Percentiles rank a stretch among this genome's conserved stretches.
phyloP scores from a whole-genome alignment of 1,284 basidiomycete genomes.

The Wolfiporia cocos region DNA sequence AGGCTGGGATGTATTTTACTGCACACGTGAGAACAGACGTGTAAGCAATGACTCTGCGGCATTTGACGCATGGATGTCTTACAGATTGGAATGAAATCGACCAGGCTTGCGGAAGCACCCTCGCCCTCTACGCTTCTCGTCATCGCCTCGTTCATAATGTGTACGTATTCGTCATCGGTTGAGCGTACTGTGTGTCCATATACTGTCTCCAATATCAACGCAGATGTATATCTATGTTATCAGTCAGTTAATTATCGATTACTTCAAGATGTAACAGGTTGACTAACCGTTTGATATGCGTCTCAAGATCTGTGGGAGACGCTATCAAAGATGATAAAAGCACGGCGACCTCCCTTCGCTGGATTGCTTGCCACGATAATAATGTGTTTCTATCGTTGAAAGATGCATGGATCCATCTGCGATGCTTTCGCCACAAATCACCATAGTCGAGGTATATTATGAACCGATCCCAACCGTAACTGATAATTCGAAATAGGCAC shows the following conservation, averaged over 20 bases:
- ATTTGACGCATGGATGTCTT: conserved; percentile 9
- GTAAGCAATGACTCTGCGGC: neutral
- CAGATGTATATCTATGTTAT: conserved; percentile 16
- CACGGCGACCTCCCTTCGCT: neutral
- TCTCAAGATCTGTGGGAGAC: neutral
- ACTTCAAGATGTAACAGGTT: conserved; percentile 15
- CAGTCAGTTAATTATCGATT: conserved; percentile 18
- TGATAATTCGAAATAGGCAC: neutral
- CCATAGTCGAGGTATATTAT: conserved; percentile 15
- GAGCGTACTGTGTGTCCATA: conserved; percentile 24
- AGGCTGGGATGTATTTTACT: conserved; percentile 44
- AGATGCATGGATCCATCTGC: conserved; percentile 23
- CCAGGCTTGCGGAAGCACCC: conserved; percentile 42
- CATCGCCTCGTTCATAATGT: conserved; percentile 39
- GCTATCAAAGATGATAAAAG: neutral
- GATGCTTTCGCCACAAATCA: conserved; percentile 19
- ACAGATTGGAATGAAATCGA: conserved; percentile 49
- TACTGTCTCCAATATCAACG: conserved; percentile 18
- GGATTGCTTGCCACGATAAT: conserved; percentile 10
- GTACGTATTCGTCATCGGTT: conserved; percentile 19
- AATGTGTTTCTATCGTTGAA: conserved; percentile 18
- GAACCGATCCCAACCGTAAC: neutral
- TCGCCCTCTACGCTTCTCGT: conserved; percentile 40
- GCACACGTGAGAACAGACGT: neutral
- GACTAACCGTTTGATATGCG: conserved; percentile 1